Evolutionary conservation across 768 basidiomycete genomes (phyloP).

Genomic region (Mycena capillaripes): DNA sequence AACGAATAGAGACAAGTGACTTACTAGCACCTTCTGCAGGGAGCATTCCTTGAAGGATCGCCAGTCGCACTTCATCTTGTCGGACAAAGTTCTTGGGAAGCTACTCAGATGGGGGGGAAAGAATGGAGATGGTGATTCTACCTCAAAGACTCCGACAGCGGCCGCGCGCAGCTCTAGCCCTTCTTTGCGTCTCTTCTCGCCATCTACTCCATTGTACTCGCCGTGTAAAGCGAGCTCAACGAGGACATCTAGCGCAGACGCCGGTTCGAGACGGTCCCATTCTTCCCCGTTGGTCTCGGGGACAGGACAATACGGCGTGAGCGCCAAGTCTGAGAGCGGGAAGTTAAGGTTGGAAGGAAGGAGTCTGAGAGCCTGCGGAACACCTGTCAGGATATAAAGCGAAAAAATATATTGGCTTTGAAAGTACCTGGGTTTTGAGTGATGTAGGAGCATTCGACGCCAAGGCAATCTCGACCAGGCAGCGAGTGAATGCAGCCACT

Average conservation of each 20-base stretch:
- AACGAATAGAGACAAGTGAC: conserved; percentile 17
- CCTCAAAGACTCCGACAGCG: conserved; percentile 89
- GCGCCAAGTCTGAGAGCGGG: conserved; percentile 74
- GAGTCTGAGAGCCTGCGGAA: conserved; percentile 58
- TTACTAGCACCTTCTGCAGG: conserved; percentile 64
- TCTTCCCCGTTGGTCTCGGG: conserved; percentile 92
- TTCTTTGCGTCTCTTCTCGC: conserved; percentile 71
- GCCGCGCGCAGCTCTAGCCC: conserved; percentile 82
- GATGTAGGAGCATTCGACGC: conserved; percentile 94
- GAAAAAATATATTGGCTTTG: not conserved
- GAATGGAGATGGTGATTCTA: conserved; percentile 46
- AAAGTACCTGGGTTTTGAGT: conserved; percentile 86
- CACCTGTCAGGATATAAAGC: conserved; percentile 30
- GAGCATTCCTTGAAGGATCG: conserved; percentile 81
- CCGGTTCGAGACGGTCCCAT: conserved; percentile 88
- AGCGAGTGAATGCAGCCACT: conserved; percentile 72
- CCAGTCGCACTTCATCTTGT: conserved; percentile 77
- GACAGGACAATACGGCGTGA: conserved; percentile 83
- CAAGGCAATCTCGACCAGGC: conserved; percentile 88
- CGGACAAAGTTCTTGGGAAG: conserved; percentile 79
- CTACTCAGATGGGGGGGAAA: conserved; percentile 11
- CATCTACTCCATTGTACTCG: conserved; percentile 83
- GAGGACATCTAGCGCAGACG: conserved; percentile 86
- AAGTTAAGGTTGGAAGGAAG: conserved; percentile 65
- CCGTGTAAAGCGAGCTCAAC: conserved; percentile 89